These are phyloP conservation scores for Cryptococcus sp. DNA, from an alignment of 1,284 basidiomycete genomes.

Conservation along the genomic window DNA sequence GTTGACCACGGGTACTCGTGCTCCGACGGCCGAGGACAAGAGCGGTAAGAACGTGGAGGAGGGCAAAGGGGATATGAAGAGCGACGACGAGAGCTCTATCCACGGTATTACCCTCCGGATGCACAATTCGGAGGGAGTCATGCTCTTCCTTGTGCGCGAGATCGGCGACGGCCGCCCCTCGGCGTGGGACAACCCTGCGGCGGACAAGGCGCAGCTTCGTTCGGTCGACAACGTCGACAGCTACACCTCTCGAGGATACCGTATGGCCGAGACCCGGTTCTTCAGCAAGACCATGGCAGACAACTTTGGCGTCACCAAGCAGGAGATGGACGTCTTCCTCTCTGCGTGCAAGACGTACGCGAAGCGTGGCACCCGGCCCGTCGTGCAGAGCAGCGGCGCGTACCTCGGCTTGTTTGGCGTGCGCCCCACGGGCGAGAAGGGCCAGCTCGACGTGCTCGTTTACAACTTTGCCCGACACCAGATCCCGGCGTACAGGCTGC, in stretches of 20 bases:
- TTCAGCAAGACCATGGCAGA: constrained; percentile 53
- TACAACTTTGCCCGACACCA: constrained; percentile 57
- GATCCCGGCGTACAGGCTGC: constrained; percentile 55
- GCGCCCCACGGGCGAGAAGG: constrained; percentile 46
- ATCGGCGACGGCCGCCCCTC: constrained; percentile 41
- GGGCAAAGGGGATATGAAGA: constrained; percentile 16
- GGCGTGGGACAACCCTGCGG: constrained; percentile 28
- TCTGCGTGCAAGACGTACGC: constrained; percentile 54
- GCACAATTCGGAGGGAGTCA: constrained; percentile 50
- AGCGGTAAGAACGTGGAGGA: constrained; percentile 17
- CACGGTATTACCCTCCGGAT: constrained; percentile 48
- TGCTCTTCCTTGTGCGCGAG: constrained; percentile 55
- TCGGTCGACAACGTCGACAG: constrained; percentile 48
- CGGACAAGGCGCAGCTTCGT: constrained; percentile 23
- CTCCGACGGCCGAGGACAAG: constrained; percentile 15
- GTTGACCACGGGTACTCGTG: constrained; percentile 51
- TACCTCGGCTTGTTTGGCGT: constrained; percentile 55
- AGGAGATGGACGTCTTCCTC: constrained; percentile 53
- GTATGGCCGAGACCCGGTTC: constrained; percentile 54
- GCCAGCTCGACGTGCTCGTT: constrained; percentile 52
- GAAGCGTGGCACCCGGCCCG: constrained; percentile 53
- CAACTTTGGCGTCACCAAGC: constrained; percentile 51
- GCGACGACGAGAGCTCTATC: constrained; percentile 44
- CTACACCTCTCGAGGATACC: constrained; percentile 53
- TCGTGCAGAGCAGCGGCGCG: constrained; percentile 54